Conservation (phyloP, 2,329 filamentous ascomycete genomes). For the Fusarium poae region DNA sequence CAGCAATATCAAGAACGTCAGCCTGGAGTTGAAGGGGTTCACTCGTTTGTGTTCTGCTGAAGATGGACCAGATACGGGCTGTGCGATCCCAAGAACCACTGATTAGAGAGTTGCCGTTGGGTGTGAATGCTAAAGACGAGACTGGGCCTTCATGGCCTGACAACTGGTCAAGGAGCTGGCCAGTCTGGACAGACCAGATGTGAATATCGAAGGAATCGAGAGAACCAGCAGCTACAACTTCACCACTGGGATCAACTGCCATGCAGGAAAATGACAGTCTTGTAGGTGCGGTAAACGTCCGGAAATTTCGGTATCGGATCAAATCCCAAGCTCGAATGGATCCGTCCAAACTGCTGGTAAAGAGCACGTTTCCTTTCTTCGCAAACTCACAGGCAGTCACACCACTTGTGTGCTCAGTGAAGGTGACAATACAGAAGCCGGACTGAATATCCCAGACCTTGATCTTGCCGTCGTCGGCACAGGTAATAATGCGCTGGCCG, state of each 20-base stretch:
- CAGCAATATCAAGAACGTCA: constrained; percentile 87
- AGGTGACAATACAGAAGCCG: constrained; percentile 97
- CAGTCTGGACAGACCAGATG: constrained; percentile 98
- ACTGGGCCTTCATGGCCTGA: constrained; percentile 95
- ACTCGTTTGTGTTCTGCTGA: constrained; percentile 91
- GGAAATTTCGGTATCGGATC: constrained; percentile 95
- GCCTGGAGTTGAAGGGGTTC: constrained; percentile 93
- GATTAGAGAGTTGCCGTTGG: constrained; percentile 84
- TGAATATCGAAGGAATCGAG: constrained; percentile 97
- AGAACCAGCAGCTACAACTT: constrained; percentile 95
- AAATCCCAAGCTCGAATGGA: constrained; percentile 97
- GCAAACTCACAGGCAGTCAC: constrained; percentile 96
- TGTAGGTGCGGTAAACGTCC: constrained; percentile 95
- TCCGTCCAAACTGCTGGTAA: constrained; percentile 94
- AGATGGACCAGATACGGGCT: constrained; percentile 95
- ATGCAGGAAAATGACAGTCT: constrained; percentile 92
- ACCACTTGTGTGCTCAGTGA: constrained; percentile 94
- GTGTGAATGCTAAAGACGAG: constrained; percentile 87
- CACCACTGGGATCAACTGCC: constrained; percentile 96
- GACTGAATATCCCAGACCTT: constrained; percentile 98
- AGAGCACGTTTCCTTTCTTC: constrained; percentile 94
- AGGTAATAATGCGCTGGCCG: constrained; percentile 91
- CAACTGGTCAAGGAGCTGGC: constrained; percentile 90
- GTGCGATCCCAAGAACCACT: constrained; percentile 98
- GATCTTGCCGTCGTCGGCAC: constrained; percentile 96